Base-by-base conservation (phyloP, 805 yeast species). In the Ogataea philodendri region DNA sequence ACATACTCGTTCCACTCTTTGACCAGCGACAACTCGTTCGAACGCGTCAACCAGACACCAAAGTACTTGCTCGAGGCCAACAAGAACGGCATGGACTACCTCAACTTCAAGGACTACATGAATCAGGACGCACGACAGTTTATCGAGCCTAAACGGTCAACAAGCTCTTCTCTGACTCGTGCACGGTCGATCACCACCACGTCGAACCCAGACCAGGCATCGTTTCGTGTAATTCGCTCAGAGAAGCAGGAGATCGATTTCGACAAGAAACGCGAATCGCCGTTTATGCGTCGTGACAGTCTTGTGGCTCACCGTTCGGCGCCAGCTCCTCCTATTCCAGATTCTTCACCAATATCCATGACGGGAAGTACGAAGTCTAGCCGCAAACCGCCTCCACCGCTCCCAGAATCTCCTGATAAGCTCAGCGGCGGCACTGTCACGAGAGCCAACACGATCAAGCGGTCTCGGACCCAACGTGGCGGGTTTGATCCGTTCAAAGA, bases 171-270 rank as follows among this genome's bases (percentile, higher is more conserved):
- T 2, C 26, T 49, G 14, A 47, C 52, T n/a, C 44, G 60, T 15
- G 59, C 60, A 5, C 39, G 51, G 13, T 54, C 61, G 6, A 46
- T 57, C 3, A 55, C 63, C 2, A 54, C 51, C 3, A 49, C 57
- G 1, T 51, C 57, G 5, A 38, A 41, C 24, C 40, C 48, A 7
- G 49, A 41, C 24, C 26, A 16, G n/a, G 48, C 72, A 26, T 65
- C 86, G 0, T 85, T 86, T 54, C 69, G 81, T 40, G 80, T 86
- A 1, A 70, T 86, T 7, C 62, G 89, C 20, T 73, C 76, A 15
- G 76, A 73, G n/a, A 75, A 72, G 9, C 66, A 72, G 21, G 95
- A 84, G 50, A 85, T 85, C 42, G 88, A 88, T 57, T 86, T 86
- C 53, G 93, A 86, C 49, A 77, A 82, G 48, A 68, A 87, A 33